These are phyloP conservation scores for Echinosophora koreensis DNA, from an alignment of 306 rosid genomes.

Conservation along the genomic window DNA sequence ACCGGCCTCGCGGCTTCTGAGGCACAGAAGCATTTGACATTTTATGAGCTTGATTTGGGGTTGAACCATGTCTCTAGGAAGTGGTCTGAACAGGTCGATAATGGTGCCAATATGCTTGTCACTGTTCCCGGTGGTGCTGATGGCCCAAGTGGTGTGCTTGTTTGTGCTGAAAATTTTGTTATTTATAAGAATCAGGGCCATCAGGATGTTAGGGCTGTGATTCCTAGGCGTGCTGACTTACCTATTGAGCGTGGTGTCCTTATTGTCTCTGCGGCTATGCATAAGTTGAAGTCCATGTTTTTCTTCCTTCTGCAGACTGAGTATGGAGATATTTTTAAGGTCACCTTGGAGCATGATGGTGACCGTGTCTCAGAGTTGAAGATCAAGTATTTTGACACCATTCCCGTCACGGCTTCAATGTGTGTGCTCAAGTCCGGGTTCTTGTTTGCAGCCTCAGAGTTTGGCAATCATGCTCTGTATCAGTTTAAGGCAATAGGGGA, in stretches of 20 bases:
- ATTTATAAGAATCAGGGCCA: slow-evolving; percentile 96
- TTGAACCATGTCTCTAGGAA: slow-evolving; percentile 95
- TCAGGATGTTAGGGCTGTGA: slow-evolving; percentile 87
- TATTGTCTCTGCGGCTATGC: slow-evolving; percentile 92
- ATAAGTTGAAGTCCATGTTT: slow-evolving; percentile 81
- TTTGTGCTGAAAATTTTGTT: slow-evolving; percentile 95
- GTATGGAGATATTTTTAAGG: slow-evolving; percentile 96
- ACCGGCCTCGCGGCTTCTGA: slow-evolving; percentile 84
- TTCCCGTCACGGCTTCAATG: slow-evolving; percentile 91
- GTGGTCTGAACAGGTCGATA: slow-evolving; percentile 97
- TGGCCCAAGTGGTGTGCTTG: slow-evolving; percentile 97
- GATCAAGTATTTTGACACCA: slow-evolving; percentile 92
- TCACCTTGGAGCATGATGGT: slow-evolving; percentile 78
- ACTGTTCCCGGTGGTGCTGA: slow-evolving; percentile 98
- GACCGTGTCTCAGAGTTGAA: slow-evolving; percentile 81
- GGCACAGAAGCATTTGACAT: slow-evolving; percentile 84
- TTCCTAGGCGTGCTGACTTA: slow-evolving; percentile 86
- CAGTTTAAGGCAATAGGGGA: slow-evolving; percentile 93
- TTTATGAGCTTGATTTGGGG: slow-evolving; percentile 94
- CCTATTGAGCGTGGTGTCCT: slow-evolving; percentile 93
- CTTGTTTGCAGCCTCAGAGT: slow-evolving; percentile 92
- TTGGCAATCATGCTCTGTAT: slow-evolving; percentile 89
- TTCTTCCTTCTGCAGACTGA: slow-evolving; percentile 95
- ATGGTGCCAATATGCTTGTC: slow-evolving; percentile 90
- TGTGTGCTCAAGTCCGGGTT: slow-evolving; percentile 94